Conservation (phyloP, 305 asterid genomes). For the Solanum hybrid region DNA sequence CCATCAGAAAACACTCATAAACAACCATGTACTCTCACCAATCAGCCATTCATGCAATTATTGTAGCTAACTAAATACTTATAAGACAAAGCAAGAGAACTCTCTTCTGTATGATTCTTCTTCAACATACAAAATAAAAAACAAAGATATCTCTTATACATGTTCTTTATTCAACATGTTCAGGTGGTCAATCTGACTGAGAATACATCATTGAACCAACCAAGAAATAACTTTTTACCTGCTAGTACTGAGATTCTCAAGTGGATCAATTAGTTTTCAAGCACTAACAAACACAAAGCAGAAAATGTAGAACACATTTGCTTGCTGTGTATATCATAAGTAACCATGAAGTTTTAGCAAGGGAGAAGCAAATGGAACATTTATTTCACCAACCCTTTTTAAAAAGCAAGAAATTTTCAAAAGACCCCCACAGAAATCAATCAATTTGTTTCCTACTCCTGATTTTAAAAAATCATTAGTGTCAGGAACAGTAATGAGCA, state of each 20-base stretch:
- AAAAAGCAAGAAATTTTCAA: constrained; percentile 12
- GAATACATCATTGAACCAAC: neutral
- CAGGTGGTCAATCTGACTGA: neutral
- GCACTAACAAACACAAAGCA: neutral
- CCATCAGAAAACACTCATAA: neutral
- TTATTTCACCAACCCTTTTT: constrained; percentile 38
- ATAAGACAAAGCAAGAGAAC: neutral
- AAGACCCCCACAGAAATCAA: constrained; percentile 27
- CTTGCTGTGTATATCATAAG: neutral
- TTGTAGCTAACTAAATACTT: neutral
- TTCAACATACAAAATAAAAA: neutral
- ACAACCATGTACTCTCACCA: neutral
- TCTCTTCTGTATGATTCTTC: neutral
- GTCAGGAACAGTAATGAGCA: constrained; percentile 26
- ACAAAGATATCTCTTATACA: neutral
- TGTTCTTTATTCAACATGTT: neutral
- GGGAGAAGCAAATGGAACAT: constrained; percentile 19
- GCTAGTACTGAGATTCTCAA: neutral
- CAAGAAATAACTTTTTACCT: neutral
- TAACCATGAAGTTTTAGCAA: neutral
- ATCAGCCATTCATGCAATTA: neutral
- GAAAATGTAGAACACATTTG: neutral
- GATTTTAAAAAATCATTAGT: constrained; percentile 23
- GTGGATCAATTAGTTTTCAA: neutral
- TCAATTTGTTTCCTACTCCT: constrained; percentile 36